These are phyloP conservation scores for Hansenula lynferdii DNA, from an alignment of 1,139 yeast genomes.

Conservation along the genomic window DNA sequence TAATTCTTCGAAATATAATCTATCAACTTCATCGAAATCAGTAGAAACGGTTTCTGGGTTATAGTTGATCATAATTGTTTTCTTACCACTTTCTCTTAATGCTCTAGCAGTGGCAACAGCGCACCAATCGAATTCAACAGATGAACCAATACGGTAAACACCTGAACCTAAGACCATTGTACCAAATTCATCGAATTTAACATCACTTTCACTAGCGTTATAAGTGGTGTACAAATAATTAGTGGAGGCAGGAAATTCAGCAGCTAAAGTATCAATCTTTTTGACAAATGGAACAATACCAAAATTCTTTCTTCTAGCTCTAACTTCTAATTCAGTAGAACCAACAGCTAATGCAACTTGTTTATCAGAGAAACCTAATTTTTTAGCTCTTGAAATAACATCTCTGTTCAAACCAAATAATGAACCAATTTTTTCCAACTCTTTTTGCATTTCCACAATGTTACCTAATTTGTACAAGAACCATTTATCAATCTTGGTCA, in stretches of 20 bases:
- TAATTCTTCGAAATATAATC: conserved; percentile 92
- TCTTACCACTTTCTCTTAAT: conserved; percentile 78
- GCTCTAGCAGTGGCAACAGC: conserved; percentile 97
- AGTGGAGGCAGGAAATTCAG: conserved; percentile 97
- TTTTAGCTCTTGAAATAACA: conserved; percentile 75
- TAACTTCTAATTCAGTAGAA: conserved; percentile 68
- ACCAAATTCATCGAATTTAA: conserved; percentile 83
- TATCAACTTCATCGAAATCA: conserved; percentile 96
- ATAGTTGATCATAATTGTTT: conserved; percentile 94
- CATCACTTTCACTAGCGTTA: conserved; percentile 84
- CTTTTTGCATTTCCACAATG: conserved; percentile 83
- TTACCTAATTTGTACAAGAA: conserved; percentile 88
- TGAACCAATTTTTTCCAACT: conserved; percentile 61
- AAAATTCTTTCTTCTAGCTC: conserved; percentile 69
- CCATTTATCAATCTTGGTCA: conserved; percentile 94
- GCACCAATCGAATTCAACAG: conserved; percentile 99
- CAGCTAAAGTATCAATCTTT: conserved; percentile 96
- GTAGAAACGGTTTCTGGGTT: conserved; percentile 99
- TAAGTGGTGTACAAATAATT: conserved; percentile 95
- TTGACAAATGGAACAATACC: conserved; percentile 92
- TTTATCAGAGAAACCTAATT: conserved; percentile 91
- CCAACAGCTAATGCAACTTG: conserved; percentile 80
- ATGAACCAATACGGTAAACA: conserved; percentile 97
- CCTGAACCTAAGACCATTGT: conserved; percentile 96
- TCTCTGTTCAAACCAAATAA: conserved; percentile 59